phyloP scores from a whole-genome alignment of 768 basidiomycete species.

The Chiua virens region DNA sequence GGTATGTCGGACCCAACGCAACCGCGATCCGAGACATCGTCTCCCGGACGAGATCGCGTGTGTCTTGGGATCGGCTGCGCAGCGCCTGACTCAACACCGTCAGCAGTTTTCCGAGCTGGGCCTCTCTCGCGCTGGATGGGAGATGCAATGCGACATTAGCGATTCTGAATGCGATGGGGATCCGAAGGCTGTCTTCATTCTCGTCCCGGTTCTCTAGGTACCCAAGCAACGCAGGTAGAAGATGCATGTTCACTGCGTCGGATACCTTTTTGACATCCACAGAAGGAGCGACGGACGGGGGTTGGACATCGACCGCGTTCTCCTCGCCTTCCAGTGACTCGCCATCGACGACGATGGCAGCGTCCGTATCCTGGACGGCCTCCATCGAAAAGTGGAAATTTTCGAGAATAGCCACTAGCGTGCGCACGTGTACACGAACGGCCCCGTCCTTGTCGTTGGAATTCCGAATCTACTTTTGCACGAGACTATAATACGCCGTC shows the following conservation, averaged over 20 bases:
- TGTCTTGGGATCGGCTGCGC: slow-evolving; percentile 92
- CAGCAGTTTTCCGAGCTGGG: slow-evolving; percentile 73
- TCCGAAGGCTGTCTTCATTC: slow-evolving; percentile 80
- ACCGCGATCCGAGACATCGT: slow-evolving; percentile 79
- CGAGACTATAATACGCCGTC: slow-evolving; percentile 77
- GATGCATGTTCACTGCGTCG: slow-evolving; percentile 70
- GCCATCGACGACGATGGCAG: slow-evolving; percentile 31
- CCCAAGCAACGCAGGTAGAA: slow-evolving; percentile 76
- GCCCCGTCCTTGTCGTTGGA: slow-evolving; percentile 65
- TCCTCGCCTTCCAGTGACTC: slow-evolving; percentile 32
- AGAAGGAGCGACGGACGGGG: slow-evolving; percentile 1
- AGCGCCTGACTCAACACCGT: slow-evolving; percentile 88
- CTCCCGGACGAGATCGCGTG: slow-evolving; percentile 81
- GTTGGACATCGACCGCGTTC: slow-evolving; percentile 6
- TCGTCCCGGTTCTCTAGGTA: slow-evolving; percentile 85
- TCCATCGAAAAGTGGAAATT: slow-evolving; percentile 92
- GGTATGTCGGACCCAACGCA: slow-evolving; percentile 68
- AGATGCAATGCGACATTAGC: slow-evolving; percentile 81
- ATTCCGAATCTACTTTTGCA: slow-evolving; percentile 78
- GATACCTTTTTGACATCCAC: slow-evolving; percentile 46
- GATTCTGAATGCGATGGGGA: slow-evolving; percentile 87
- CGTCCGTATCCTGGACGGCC: slow-evolving; percentile 32
- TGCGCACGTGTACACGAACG: slow-evolving; percentile 81
- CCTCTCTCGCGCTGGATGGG: slow-evolving; percentile 58
- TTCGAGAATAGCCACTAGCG: slow-evolving; percentile 81